Evolutionary conservation across 2,329 filamentous ascomycete genomes (phyloP), one percentile per base, ranked within the genome.

Genomic region (Fonsecaea pedrosoi): DNA sequence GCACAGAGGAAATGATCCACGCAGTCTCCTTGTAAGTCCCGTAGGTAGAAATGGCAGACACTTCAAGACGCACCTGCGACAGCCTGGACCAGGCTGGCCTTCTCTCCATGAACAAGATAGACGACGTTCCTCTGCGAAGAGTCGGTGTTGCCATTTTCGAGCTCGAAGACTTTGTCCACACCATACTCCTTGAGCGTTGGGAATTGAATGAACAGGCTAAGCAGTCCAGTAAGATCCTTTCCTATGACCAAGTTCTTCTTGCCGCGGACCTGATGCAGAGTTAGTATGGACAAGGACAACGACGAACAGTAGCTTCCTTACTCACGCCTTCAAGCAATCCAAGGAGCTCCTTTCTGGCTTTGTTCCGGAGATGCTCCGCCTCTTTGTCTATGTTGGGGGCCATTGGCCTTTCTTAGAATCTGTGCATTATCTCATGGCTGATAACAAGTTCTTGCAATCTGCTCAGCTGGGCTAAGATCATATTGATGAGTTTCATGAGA

Each of bases 161-260:
- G 84, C 76, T 97, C 90, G 83, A 98, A 99, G 72, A 97, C 92
- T 79, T 96, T 96, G 79, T 98, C 94, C 73, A 99, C 94, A 35
- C 96, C 96, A 82, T 98, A 97, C 76, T 99, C 95, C 77, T 98
- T 92, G 15, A 97, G 86, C 9, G 92, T 94, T 25, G 94, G 94
- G 76, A 97, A 96, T 78, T 97, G 97, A 81, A 96, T 92, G 72
- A 99, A 90, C 67, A 94, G 86, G 67, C 94, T 92, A 73, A 99
- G 86, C 35, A 94, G 92, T 30, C 94, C 95, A 72, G 94, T 93
- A 73, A 99, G 85, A 74, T 89, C 90, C 79, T 91, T 92, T 78
- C 98, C 94, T 76, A 99, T 90, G 60, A 99, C 91, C 69, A 99
- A 84, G 76, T 97, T 98, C 85, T 99, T 99, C 87, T 98, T 99